Percentiles rank a stretch among this genome's conserved stretches.
Evolutionary conservation across 2,329 filamentous ascomycete species (phyloP).

Genomic region (Albifimbria verrucaria): DNA sequence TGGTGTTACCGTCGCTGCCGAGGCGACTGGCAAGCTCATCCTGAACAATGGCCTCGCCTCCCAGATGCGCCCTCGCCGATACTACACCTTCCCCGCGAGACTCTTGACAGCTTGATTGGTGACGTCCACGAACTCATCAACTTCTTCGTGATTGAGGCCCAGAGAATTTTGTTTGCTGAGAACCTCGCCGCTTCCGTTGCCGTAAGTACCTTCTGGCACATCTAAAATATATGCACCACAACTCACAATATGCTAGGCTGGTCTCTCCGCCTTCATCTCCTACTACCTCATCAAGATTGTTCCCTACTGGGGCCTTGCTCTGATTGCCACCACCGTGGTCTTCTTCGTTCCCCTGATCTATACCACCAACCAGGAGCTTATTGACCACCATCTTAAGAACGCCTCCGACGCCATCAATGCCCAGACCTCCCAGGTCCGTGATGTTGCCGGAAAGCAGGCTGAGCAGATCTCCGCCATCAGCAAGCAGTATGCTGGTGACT

Average conservation of each 20-base stretch:
- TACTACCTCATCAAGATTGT: constrained; percentile 69
- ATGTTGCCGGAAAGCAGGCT: constrained; percentile 61
- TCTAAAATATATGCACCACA: constrained; percentile 3
- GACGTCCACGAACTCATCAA: constrained; percentile 67
- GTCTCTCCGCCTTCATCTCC: constrained; percentile 58
- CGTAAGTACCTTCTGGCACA: constrained; percentile 41
- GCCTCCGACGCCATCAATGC: constrained; percentile 55
- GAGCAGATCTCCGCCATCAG: constrained; percentile 59
- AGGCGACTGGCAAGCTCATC: constrained; percentile 58
- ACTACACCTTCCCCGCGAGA: constrained; percentile 65
- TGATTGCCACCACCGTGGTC: constrained; percentile 55
- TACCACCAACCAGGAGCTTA: constrained; percentile 65
- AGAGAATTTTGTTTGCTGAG: constrained; percentile 67
- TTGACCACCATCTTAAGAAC: constrained; percentile 60
- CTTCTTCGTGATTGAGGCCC: constrained; percentile 68
- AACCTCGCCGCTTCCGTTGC: constrained; percentile 58
- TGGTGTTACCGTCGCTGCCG: constrained; percentile 57
- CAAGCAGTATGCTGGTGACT: constrained; percentile 67
- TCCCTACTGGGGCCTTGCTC: constrained; percentile 65
- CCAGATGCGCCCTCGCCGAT: constrained; percentile 63
- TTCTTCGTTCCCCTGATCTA: constrained; percentile 65
- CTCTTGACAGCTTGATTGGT: constrained; percentile 57
- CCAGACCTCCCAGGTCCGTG: constrained; percentile 61
- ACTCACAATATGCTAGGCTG: constrained; percentile 42
- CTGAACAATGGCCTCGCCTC: constrained; percentile 61